Conservation (phyloP, 495 filamentous ascomycete species). For the Tuber melanosporum region DNA sequence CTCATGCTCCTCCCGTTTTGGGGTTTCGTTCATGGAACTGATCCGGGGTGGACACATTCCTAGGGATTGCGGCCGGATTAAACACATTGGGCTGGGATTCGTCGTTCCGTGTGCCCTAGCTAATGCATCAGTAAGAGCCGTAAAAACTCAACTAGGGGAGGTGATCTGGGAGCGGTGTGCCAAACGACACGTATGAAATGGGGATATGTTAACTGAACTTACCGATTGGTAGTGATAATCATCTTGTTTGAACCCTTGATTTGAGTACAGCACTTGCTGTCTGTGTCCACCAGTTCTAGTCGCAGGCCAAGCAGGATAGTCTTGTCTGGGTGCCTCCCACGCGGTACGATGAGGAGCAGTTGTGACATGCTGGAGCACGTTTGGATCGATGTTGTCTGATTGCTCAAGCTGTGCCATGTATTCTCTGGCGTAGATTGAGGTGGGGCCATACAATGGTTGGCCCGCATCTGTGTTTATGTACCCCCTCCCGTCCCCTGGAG, state of each 20-base stretch:
- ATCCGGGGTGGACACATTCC: background rate
- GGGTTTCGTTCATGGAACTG: background rate
- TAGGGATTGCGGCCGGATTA: background rate
- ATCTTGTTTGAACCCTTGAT: constrained; percentile 14
- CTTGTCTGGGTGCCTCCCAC: constrained; percentile 6
- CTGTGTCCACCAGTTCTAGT: constrained; percentile 12
- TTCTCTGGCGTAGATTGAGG: background rate
- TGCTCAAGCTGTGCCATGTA: constrained; percentile 2
- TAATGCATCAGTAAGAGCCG: background rate
- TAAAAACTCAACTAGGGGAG: background rate
- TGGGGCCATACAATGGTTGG: background rate
- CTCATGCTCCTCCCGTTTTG: background rate
- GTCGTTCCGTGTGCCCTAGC: background rate
- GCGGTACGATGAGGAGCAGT: constrained; percentile 12
- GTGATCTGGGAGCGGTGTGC: background rate
- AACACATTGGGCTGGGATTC: background rate
- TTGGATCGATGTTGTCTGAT: constrained; percentile 20
- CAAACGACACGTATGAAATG: background rate
- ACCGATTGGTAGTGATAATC: constrained; percentile 24
- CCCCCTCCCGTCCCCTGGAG: background rate
- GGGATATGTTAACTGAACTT: constrained; percentile 8
- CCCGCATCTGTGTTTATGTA: background rate
- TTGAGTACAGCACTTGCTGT: constrained; percentile 10
- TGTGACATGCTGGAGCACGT: constrained; percentile 19
- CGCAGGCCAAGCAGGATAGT: background rate